Percentiles rank a stretch among this genome's conserved stretches.
Conservation (phyloP, 2,329 filamentous ascomycete species). For the Fusarium sp. region DNA sequence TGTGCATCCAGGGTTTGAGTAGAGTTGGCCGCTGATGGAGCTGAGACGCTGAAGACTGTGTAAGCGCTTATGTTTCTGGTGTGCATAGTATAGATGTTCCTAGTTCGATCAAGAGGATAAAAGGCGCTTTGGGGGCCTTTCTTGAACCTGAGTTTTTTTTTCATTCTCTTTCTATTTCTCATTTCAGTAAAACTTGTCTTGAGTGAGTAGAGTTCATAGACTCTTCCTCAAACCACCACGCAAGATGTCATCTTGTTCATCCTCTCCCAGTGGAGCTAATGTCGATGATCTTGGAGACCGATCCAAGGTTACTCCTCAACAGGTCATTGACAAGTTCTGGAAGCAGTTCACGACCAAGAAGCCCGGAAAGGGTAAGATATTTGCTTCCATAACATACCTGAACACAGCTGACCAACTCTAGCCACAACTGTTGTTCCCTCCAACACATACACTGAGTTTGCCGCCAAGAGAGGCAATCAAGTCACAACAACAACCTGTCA, state of each 20-base stretch:
- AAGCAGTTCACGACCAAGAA: slow-evolving; percentile 74
- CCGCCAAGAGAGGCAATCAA: slow-evolving; percentile 66
- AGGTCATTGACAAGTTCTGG: slow-evolving; percentile 79
- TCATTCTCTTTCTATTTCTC: neutral
- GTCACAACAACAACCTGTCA: slow-evolving; percentile 67
- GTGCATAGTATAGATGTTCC: neutral
- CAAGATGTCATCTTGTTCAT: slow-evolving; percentile 31
- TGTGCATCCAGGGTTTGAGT: neutral
- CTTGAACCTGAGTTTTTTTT: too few relatives aligned
- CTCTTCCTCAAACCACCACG: neutral
- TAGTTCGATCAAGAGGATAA: slow-evolving; percentile 7
- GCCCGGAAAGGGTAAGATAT: slow-evolving; percentile 70
- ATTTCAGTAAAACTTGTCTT: neutral
- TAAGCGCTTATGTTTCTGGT: slow-evolving; percentile 4
- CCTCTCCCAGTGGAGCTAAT: slow-evolving; percentile 6
- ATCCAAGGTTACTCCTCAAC: slow-evolving; percentile 70
- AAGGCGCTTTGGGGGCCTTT: neutral
- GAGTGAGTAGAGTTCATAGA: neutral
- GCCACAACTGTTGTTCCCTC: slow-evolving; percentile 76
- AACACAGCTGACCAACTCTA: slow-evolving; percentile 39
- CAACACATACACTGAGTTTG: slow-evolving; percentile 71
- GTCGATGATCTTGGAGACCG: slow-evolving; percentile 27
- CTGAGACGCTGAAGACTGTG: slow-evolving; percentile 9
- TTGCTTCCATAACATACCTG: fast-evolving
- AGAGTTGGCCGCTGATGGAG: slow-evolving; percentile 27